Evolutionary conservation across 176 grass and related monocot species (phyloP), one percentile per base, ranked within the genome.

Genomic region (Sorghum bicolor): DNA sequence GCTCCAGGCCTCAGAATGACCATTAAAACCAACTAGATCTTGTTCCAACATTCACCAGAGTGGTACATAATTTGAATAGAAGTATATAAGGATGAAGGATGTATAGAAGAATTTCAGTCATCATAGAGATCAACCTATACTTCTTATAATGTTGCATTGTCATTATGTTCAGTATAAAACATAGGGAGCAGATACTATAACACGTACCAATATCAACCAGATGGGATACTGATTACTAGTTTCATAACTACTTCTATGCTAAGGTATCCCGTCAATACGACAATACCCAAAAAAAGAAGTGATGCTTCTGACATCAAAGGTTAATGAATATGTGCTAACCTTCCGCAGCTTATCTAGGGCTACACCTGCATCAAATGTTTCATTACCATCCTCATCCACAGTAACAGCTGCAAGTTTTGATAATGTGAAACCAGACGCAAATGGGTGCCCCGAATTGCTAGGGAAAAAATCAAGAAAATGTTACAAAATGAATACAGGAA

Each of bases 311-410:
- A 43, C 26, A 34, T 47, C 17, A 26, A 11, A 85, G 26, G 5
- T 79, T 25, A 85, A 60, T 38, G 62, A 78, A 74, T 79, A 68
- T 75, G 69, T 70, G 25, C 76, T 83, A 80, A 98, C 96, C 92
- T 98, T 98, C 33, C 91, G 89, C 66, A 98, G 82, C 91, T 94
- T 98, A 89, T 98, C 96, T 70, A 98, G 65, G n/a, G 93, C 96
- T 80, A 88, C 96, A 88, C 93, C 94, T 70, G 96, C 85, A 93
- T 98, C 93, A 91, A 98, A 98, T 74, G 96, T 98, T 80, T 98
- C 96, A 67, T 98, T 90, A 57, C 89, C 96, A 47, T 98, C 79
- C 89, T 95, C 96, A 85, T 98, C 96, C 64, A 92, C 92, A 0
- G 93, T 98, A 77, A 95, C 85, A 5, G 96, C 96, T 80, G 96